Base-by-base conservation (phyloP, 768 basidiomycete genomes). In the Exsudoporus frostii region DNA sequence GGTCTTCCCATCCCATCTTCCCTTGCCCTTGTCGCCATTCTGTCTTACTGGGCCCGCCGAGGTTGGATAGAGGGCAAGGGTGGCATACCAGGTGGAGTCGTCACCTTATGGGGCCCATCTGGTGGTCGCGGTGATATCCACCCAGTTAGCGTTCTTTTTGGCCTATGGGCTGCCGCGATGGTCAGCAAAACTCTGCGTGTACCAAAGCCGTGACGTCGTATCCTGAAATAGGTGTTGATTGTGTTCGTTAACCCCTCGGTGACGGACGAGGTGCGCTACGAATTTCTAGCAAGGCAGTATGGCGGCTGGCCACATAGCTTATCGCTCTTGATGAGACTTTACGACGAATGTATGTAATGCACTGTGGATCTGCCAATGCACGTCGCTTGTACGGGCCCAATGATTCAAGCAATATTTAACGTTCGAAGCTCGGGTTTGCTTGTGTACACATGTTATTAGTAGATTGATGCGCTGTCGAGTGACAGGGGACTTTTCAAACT, bases 1-100 rank as follows among this genome's bases (percentile, higher is more conserved):
- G 97, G 97, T 6, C 82, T 99, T 20, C 97, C 97, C 24, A 98
- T 99, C 55, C 97, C 97, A 2, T 90, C 91, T 0, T 90, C 90
- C 11, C 79, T 99, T 42, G 80, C 65, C 11, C 79, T 99, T 50
- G 94, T 97, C 51, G 82, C 74, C 19, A 62, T 90, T 27, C 74
- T 98, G 70, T 85, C 86, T 29, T 88, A 83, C 63, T 96, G 91
- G 90, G 81, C 84, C 37, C 85, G 82, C 60, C 78, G 84, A 45
- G 94, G 91, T 13, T 93, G 90, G 90, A 86, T 92, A 56, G 85
- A 81, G 52, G 89, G 87, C 19, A 80, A 85, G 58, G 72, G 80
- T 52, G 92, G 90, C 13, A 73, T 92, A 59, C 91, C 91, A 15
- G 77, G 79, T 61, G 91, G 92, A 14, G 80, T 81, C n/a, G 66